Evolutionary conservation across 2,329 filamentous ascomycete genomes (phyloP).

Genomic region (Fusarium duplospermum): DNA sequence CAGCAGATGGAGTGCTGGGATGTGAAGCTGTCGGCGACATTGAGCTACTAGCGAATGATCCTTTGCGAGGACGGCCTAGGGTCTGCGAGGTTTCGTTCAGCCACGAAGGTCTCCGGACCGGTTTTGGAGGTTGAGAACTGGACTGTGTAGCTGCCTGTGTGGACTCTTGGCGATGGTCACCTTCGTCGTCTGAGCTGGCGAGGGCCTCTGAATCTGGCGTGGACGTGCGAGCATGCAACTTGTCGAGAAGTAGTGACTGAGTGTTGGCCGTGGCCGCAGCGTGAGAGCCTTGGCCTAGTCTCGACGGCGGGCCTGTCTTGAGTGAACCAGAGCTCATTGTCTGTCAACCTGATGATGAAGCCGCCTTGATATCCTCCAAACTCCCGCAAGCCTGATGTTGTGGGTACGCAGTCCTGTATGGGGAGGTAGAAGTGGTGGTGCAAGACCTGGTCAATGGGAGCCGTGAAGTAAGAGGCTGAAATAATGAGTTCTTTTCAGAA

Average conservation of each 20-base stretch:
- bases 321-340: constrained; percentile 64
- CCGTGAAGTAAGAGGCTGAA: constrained; percentile 10
- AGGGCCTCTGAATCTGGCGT: constrained; percentile 95
- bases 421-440: background rate
- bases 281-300: constrained; percentile 61
- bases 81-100: constrained; percentile 82
- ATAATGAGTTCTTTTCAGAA: constrained; percentile 29
- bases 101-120: constrained; percentile 83
- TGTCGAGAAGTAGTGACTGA: constrained; percentile 77
- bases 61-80: constrained; percentile 74
- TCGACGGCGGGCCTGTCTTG: constrained; percentile 63
- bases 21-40: constrained; percentile 85
- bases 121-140: constrained; percentile 64
- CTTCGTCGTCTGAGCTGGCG: constrained; percentile 94
- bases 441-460: background rate
- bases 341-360: constrained; percentile 17
- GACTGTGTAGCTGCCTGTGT: constrained; percentile 54
- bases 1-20: constrained; percentile 80
- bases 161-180: constrained; percentile 71
- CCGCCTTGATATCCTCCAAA: constrained; percentile 22
- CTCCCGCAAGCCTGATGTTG: background rate
- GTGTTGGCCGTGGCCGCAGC: constrained; percentile 64
- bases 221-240: constrained; percentile 81
- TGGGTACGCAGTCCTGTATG: background rate
- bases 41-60: constrained; percentile 79